These are phyloP conservation scores for Diospyros lotus DNA, from an alignment of 148 eudicot species.

Conservation along the genomic window DNA sequence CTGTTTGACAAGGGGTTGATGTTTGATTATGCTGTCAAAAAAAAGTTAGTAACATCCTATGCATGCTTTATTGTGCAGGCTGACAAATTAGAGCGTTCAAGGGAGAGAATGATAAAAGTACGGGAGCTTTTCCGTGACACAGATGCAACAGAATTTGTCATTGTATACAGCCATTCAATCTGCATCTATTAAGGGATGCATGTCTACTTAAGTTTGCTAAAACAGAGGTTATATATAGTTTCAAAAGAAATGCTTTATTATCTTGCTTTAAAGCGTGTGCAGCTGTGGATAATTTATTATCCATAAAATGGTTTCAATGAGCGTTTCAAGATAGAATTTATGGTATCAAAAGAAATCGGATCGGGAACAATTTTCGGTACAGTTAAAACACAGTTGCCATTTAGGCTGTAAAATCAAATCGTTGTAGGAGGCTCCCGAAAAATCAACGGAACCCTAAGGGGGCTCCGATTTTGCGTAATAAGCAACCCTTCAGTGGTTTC, in stretches of 20 bases:
- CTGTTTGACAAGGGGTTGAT: not conserved
- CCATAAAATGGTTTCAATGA: not conserved
- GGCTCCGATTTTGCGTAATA: too few relatives aligned
- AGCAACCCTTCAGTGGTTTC: too few relatives aligned
- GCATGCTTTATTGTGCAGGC: conserved; percentile 36
- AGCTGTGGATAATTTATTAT: not conserved
- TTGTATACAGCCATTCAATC: conserved; percentile 29
- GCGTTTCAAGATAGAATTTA: too few relatives aligned
- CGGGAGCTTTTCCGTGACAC: conserved; percentile 89
- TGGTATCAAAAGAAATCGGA: too few relatives aligned
- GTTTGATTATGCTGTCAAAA: not conserved
- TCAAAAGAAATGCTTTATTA: not conserved
- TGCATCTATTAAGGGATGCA: not conserved
- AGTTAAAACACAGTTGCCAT: too few relatives aligned
- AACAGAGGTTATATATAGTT: not conserved
- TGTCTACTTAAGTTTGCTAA: too few relatives aligned
- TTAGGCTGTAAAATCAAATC: too few relatives aligned
- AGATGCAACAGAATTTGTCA: conserved; percentile 89
- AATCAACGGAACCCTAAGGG: too few relatives aligned
- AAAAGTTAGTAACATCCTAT: not conserved
- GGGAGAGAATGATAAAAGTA: conserved; percentile 93
- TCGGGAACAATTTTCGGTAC: too few relatives aligned
- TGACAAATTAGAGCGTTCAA: conserved; percentile 67
- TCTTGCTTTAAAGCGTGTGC: not conserved
- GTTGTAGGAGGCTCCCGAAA: too few relatives aligned